Evolutionary conservation across 2,329 filamentous ascomycete species (phyloP), one percentile per base, ranked within the genome.

Genomic region (Neopestalotiopsis rosae): DNA sequence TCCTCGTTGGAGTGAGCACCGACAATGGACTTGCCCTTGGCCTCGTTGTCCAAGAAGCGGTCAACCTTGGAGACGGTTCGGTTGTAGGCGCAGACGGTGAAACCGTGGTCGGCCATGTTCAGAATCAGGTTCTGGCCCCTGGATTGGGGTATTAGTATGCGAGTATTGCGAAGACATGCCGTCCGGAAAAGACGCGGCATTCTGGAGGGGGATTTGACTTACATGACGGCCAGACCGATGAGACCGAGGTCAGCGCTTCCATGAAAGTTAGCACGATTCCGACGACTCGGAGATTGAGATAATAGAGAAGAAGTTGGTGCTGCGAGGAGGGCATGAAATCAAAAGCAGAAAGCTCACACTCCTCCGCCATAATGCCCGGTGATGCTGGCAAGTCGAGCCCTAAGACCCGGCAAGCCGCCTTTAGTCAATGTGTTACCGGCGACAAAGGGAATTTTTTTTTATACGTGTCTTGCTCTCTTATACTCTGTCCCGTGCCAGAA

Each of bases 51-150:
- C 76, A 97, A 86, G 90, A 97, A 97, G 77, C 89, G 89, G 88
- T 98, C 95, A 84, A 99, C 96, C 91, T 99, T 99, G 85, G 94
- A 90, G 77, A 98, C 94, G 77, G 96, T 99, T 85, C 96, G 93
- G 92, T 99, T 99, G 91, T 93, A 99, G 77, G 95, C 96, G 85
- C 95, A 93, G 80, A 99, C 94, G 81, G 94, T 98, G 90, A 97
- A 98, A 80, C 95, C 92, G 79, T 95, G 90, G 83, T 96, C 93
- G 78, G 93, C 93, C 86, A 92, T 93, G 84, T 96, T 96, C 80
- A 96, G 85, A 83, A 96, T 95, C 84, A 96, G 86, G 87, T 95
- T 96, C 88, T 95, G 92, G 82, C 88, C 89, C 89, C 87, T 89
- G 72, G 49, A 14, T 58, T 56, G 45, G 42, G n/a, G 40, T 42